phyloP scores from a whole-genome alignment of 129 eudicot species.

The Flaveria bidentis region DNA sequence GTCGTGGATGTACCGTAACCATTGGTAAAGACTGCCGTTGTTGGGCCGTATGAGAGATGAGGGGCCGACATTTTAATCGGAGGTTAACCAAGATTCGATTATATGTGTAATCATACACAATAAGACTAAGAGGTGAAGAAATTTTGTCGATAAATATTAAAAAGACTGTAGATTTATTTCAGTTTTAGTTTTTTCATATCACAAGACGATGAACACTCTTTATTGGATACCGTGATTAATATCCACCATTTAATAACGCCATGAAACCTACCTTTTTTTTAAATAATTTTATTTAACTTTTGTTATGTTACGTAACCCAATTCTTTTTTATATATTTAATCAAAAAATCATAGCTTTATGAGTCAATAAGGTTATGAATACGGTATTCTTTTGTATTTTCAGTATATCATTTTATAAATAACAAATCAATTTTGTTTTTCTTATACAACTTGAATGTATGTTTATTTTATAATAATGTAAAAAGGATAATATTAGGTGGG shows the following conservation, averaged over 20 bases:
- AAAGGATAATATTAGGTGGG: too few species aligned
- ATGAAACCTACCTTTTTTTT: conserved; percentile 34
- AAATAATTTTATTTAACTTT: conserved; percentile 12
- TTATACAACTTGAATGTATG: too few species aligned
- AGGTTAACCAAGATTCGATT: conserved; percentile 46
- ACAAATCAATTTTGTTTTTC: not conserved
- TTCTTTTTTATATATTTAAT: not conserved
- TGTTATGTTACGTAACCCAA: conserved; percentile 13
- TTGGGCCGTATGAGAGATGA: conserved; percentile 47
- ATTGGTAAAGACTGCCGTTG: conserved; percentile 35
- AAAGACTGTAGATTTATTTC: conserved; percentile 41
- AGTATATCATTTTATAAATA: too few species aligned
- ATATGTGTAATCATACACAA: conserved; percentile 36
- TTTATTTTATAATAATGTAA: too few species aligned
- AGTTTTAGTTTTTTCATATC: not conserved
- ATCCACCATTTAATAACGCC: conserved; percentile 32
- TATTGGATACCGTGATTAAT: conserved; percentile 41
- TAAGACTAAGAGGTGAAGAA: conserved; percentile 21
- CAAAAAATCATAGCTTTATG: not conserved
- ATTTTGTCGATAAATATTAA: not conserved
- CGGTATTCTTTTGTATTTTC: too few species aligned
- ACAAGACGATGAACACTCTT: conserved; percentile 27
- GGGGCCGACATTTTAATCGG: conserved; percentile 51
- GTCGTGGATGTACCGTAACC: conserved; percentile 32
- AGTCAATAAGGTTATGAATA: not conserved